Percentiles rank a stretch among this genome's conserved stretches.
Conservation (phyloP, 163 green algal species). For the Chloromonas sp. region DNA sequence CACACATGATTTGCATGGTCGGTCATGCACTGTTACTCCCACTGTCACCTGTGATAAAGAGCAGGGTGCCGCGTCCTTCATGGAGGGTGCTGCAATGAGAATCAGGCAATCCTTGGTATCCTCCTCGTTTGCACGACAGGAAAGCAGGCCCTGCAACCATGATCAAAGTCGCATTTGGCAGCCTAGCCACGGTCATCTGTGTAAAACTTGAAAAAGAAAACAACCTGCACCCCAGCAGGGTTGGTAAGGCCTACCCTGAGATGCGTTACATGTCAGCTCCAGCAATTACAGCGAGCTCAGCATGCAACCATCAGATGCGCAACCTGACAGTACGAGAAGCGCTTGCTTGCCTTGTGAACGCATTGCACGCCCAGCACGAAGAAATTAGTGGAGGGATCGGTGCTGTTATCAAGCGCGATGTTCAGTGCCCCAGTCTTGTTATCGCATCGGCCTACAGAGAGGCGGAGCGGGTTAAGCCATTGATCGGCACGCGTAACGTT, state of each 20-base stretch:
- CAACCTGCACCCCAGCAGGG: no score
- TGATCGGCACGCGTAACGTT: background rate
- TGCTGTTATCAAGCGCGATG: conserved; percentile 2
- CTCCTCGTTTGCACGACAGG: conserved; percentile 5
- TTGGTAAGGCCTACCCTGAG: no score
- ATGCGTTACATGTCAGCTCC: no score
- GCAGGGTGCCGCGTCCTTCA: conserved; percentile 12
- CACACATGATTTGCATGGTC: no score
- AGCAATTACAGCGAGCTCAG: no score
- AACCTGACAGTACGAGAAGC: no score
- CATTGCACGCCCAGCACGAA: conserved; percentile 26
- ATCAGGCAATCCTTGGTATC: conserved; percentile 27
- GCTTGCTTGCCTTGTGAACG: conserved; percentile 15
- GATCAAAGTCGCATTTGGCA: no score
- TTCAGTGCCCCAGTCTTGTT: conserved; percentile 13
- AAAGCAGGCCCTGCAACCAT: conserved; percentile 3
- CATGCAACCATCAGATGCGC: no score
- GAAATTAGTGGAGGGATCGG: background rate
- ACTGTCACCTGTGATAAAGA: conserved; percentile 6
- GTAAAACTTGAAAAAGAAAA: no score
- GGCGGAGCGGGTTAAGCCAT: background rate
- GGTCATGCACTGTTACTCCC: no score
- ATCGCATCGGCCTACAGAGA: conserved; percentile 5
- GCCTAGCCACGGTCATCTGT: no score
- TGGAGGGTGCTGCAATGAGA: conserved; percentile 7